Percentiles rank a stretch among this genome's conserved stretches.
Evolutionary conservation across 306 rosid genomes (phyloP).

Genomic region (Cucumis hystrix): DNA sequence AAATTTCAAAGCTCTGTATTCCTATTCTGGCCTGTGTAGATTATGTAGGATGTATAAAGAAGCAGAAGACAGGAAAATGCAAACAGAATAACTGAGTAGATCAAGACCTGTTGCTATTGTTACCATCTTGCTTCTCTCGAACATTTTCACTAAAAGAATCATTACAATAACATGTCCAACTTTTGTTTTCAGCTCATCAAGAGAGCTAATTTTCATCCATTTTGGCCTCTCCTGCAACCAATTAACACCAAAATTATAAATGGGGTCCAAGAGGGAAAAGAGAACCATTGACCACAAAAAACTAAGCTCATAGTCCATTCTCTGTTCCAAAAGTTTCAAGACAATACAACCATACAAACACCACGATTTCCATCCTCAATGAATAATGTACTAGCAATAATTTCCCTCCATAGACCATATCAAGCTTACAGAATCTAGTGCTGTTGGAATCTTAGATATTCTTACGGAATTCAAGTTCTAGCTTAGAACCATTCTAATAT

Average conservation of each 20-base stretch:
- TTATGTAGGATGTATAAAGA: slow-evolving; percentile 90
- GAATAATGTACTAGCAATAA: not conserved
- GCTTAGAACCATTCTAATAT: not conserved
- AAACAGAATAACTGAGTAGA: slow-evolving; percentile 69
- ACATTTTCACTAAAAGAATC: slow-evolving; percentile 96
- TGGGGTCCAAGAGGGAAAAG: not conserved
- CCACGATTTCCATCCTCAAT: not conserved
- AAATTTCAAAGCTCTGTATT: not conserved
- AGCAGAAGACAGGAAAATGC: slow-evolving; percentile 89
- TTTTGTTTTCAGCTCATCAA: slow-evolving; percentile 86
- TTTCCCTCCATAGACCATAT: not conserved
- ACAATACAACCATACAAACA: not conserved
- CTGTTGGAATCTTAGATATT: not conserved
- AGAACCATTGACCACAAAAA: not conserved
- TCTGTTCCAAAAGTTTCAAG: not conserved
- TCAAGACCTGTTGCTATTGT: slow-evolving; percentile 64
- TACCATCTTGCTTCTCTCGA: slow-evolving; percentile 98
- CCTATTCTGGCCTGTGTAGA: slow-evolving; percentile 52
- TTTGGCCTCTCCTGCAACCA: slow-evolving; percentile 66
- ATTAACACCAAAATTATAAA: not conserved
- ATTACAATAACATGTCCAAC: slow-evolving; percentile 93
- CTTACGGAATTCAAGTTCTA: not conserved
- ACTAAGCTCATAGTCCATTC: not conserved
- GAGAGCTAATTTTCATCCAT: slow-evolving; percentile 90
- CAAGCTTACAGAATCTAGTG: not conserved